Conservation (phyloP, 345 rosid genomes). For the Melaleuca alternifolia region DNA sequence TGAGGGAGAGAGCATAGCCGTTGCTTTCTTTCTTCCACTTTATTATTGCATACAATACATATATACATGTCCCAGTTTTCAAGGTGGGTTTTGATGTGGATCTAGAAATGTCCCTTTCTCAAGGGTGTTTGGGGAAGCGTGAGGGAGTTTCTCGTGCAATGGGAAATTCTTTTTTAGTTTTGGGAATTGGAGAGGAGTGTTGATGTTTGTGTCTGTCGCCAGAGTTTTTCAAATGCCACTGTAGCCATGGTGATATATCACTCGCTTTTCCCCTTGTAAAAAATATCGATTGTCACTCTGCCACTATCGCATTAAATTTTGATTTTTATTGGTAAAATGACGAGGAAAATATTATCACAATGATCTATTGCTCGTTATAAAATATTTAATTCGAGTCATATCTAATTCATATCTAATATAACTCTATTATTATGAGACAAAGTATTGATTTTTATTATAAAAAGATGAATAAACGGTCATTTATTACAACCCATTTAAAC, state of each 20-base stretch:
- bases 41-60: not conserved
- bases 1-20: not conserved
- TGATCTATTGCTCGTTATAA: not conserved
- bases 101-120: slow-evolving; percentile 30
- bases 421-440: no score
- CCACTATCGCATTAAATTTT: rapidly evolving
- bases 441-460: no score
- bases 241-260: not conserved
- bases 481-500: no score
- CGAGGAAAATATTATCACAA: not conserved
- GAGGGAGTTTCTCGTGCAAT: slow-evolving; percentile 18
- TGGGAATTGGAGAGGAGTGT: slow-evolving; percentile 22
- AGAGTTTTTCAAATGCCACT: not conserved
- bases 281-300: not conserved
- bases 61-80: slow-evolving; percentile 18
- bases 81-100: slow-evolving; percentile 38
- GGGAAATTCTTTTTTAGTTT: slow-evolving; percentile 24
- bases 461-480: no score
- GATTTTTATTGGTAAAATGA: not conserved
- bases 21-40: not conserved
- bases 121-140: slow-evolving; percentile 29
- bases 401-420: no score
- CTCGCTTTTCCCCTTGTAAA: not conserved
- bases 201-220: not conserved
- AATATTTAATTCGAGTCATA: not conserved